Conservation (phyloP, 202 grass and related monocot species). For the Carex sylvatica region DNA sequence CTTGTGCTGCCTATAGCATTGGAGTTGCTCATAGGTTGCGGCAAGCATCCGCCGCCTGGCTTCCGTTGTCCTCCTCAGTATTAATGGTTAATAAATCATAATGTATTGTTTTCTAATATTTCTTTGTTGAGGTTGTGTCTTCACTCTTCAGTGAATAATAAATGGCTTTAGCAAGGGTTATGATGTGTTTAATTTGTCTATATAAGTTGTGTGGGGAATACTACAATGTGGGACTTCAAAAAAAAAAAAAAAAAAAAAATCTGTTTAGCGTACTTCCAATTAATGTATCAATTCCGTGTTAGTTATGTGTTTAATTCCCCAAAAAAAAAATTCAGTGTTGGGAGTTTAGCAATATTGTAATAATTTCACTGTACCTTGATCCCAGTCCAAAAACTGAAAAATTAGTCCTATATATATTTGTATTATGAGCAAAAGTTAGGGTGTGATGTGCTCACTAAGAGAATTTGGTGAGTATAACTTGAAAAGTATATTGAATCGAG, state of each 20-base stretch:
- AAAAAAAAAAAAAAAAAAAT: too few relatives aligned
- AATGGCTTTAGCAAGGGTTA: background rate
- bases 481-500: too few relatives aligned
- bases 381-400: background rate
- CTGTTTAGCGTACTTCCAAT: background rate
- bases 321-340: background rate
- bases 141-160: conserved; percentile 18
- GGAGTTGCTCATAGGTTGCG: conserved; percentile 64
- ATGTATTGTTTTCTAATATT: conserved; percentile 20
- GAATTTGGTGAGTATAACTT: too few relatives aligned
- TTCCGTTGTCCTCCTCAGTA: conserved; percentile 49
- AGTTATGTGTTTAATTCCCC: background rate
- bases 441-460: too few relatives aligned
- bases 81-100: conserved; percentile 20
- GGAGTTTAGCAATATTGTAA: background rate
- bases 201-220: conserved; percentile 1
- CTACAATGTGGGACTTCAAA: background rate
- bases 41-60: conserved; percentile 51
- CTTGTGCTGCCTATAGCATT: conserved; percentile 68
- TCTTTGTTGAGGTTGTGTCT: conserved; percentile 5
- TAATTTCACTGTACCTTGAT: background rate
- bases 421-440: too few relatives aligned
- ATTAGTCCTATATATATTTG: too few relatives aligned
- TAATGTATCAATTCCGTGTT: background rate
- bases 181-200: background rate